Conservation (phyloP, 345 rosid species). For the Hevea brasiliensis region DNA sequence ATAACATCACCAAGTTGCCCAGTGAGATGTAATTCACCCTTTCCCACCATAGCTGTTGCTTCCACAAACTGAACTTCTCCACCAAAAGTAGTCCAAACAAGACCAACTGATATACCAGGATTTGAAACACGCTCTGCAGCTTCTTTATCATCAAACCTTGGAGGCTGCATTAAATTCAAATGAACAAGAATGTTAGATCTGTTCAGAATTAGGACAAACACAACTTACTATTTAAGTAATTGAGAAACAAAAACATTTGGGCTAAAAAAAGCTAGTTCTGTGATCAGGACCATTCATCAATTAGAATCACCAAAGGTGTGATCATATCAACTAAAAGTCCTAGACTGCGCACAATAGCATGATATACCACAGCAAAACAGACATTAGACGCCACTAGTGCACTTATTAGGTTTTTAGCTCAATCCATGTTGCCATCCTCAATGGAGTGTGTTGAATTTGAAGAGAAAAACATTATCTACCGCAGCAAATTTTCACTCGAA, state of each 20-base stretch:
- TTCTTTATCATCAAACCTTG: conserved; percentile 85
- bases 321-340: background rate
- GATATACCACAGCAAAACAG: background rate
- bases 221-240: background rate
- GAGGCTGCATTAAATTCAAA: conserved; percentile 68
- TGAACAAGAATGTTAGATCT: conserved; percentile 12
- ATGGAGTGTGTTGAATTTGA: background rate
- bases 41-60: conserved; percentile 86
- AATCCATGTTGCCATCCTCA: background rate
- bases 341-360: background rate
- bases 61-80: conserved; percentile 99
- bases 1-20: conserved; percentile 99
- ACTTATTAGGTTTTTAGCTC: background rate
- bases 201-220: conserved; percentile 13
- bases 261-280: background rate
- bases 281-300: no score
- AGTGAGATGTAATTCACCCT: conserved; percentile 92
- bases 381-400: background rate
- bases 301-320: background rate
- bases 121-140: conserved; percentile 92
- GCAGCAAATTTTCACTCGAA: background rate
- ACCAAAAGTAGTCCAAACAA: conserved; percentile 97
- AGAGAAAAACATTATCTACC: background rate
- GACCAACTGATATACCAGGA: conserved; percentile 95
- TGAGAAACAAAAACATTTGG: background rate